Evolutionary conservation across 2,329 filamentous ascomycete species (phyloP).

Genomic region (Exophiala alcalophila): DNA sequence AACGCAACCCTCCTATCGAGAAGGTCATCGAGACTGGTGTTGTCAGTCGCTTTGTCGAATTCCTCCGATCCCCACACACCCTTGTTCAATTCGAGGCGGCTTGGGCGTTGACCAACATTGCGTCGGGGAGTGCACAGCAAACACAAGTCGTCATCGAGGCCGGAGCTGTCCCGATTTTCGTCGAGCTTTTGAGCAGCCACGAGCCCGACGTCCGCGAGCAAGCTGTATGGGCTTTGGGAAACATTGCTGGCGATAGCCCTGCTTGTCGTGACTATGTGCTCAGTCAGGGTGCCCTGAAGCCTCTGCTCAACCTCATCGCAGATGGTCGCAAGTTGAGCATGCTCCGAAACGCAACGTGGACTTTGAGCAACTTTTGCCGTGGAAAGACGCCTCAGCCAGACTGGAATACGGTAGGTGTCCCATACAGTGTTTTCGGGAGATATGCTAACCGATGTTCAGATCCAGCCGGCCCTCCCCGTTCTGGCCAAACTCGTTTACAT

Average conservation of each 20-base stretch:
- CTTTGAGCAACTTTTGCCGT: constrained; percentile 98
- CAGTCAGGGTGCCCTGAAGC: constrained; percentile 83
- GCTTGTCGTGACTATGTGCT: constrained; percentile 96
- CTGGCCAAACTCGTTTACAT: constrained; percentile 98
- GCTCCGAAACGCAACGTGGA: constrained; percentile 98
- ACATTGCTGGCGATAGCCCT: constrained; percentile 98
- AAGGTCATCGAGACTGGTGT: constrained; percentile 99
- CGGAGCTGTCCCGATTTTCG: constrained; percentile 96
- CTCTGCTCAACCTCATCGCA: constrained; percentile 81
- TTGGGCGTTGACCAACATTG: constrained; percentile 99
- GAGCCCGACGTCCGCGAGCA: constrained; percentile 98
- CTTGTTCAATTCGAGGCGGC: constrained; percentile 98
- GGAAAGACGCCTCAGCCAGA: constrained; percentile 99
- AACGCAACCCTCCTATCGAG: constrained; percentile 98
- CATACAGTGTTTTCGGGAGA: constrained; percentile 8
- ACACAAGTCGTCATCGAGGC: constrained; percentile 99
- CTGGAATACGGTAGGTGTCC: constrained; percentile 78
- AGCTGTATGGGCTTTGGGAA: constrained; percentile 96
- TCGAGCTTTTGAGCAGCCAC: constrained; percentile 89
- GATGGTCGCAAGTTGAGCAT: constrained; percentile 99
- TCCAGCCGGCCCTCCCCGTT: constrained; percentile 88
- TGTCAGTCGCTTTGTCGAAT: constrained; percentile 95
- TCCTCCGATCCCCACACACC: constrained; percentile 94
- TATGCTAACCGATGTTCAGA: constrained; percentile 54
- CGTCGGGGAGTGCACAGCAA: constrained; percentile 92